Evolutionary conservation across 73 alveolate genomes (phyloP).

Genomic region (Stentor roeselii): DNA sequence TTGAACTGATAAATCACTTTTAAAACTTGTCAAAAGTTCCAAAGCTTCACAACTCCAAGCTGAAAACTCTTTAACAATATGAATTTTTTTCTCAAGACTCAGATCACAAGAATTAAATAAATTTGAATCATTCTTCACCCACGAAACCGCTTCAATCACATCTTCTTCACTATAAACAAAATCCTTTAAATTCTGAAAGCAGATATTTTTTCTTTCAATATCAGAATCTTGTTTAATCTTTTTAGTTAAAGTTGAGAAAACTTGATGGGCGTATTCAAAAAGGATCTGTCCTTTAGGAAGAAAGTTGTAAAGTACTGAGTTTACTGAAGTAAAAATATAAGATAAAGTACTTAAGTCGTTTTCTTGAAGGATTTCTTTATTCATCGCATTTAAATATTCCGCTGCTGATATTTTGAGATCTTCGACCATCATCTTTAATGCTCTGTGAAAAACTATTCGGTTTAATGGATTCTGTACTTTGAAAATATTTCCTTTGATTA

Average conservation of each 20-base stretch:
- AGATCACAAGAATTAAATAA: too few relatives aligned
- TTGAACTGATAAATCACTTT: too few relatives aligned
- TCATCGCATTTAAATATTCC: constrained; percentile 43
- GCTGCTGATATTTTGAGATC: constrained; percentile 73
- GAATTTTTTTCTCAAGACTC: too few relatives aligned
- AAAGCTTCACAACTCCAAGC: too few relatives aligned
- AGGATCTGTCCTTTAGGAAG: too few relatives aligned
- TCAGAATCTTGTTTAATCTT: background rate
- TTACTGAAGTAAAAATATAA: constrained; percentile 44
- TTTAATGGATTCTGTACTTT: constrained; percentile 49
- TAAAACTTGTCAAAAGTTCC: too few relatives aligned
- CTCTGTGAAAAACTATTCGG: constrained; percentile 57
- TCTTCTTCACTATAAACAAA: background rate
- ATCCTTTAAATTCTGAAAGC: background rate
- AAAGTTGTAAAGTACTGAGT: too few relatives aligned
- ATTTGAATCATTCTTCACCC: too few relatives aligned
- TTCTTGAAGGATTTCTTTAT: constrained; percentile 39
- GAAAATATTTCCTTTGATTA: constrained; percentile 41
- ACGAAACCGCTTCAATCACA: background rate
- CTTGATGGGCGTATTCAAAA: too few relatives aligned
- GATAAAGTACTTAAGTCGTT: constrained; percentile 57
- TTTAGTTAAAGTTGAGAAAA: too few relatives aligned
- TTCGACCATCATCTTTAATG: constrained; percentile 65
- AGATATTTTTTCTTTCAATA: background rate
- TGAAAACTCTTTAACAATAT: too few relatives aligned